Percentiles rank a stretch among this genome's conserved stretches.
These are phyloP conservation scores for Claviceps purpurea DNA, from an alignment of 2,329 filamentous ascomycete genomes.

Conservation along the genomic window DNA sequence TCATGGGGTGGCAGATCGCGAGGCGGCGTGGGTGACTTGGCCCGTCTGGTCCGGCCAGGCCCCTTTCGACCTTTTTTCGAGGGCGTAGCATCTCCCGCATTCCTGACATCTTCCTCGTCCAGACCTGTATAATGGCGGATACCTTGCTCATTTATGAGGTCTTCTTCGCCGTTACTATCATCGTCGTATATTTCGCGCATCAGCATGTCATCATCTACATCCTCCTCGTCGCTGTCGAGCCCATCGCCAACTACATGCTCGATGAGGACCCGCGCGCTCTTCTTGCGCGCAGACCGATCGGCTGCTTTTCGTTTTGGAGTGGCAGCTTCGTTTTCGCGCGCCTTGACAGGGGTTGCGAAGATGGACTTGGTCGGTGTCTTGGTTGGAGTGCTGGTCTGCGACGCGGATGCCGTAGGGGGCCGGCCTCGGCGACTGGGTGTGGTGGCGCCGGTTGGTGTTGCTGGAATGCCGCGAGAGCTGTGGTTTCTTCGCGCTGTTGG, in stretches of 20 bases:
- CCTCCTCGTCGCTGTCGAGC: constrained; percentile 56
- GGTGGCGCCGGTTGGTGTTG: constrained; percentile 10
- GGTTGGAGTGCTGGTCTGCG: constrained; percentile 18
- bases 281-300: constrained; percentile 75
- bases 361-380: constrained; percentile 13
- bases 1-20: constrained; percentile 76
- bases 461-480: not conserved
- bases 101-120: constrained; percentile 24
- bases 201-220: constrained; percentile 15
- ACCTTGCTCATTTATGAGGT: constrained; percentile 44
- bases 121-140: too few species aligned
- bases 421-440: constrained; percentile 19
- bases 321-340: constrained; percentile 19
- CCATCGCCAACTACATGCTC: constrained; percentile 54
- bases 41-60: constrained; percentile 13
- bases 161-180: constrained; percentile 54
- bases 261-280: constrained; percentile 66
- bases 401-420: constrained; percentile 15
- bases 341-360: constrained; percentile 27
- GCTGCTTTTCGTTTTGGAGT: constrained; percentile 58
- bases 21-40: constrained; percentile 63
- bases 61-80: constrained; percentile 23
- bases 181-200: constrained; percentile 27
- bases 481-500: not conserved
- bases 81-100: constrained; percentile 19